Base-by-base conservation (phyloP, 352 stramenopile genomes). In the Aphanomyces invadans region DNA sequence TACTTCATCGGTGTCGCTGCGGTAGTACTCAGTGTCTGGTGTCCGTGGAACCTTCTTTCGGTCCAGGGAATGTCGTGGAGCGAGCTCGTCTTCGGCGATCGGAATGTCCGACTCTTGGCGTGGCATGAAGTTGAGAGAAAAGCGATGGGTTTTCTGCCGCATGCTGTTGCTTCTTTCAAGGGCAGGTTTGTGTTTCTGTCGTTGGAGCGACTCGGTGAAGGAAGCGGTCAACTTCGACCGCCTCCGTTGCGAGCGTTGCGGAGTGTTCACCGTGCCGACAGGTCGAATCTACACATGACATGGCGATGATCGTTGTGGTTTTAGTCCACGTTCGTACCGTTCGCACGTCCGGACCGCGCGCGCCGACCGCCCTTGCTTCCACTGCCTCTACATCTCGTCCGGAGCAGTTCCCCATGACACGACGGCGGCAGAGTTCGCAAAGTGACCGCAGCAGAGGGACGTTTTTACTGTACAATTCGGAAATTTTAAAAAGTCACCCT, bases 91-190 rank as follows among this genome's bases (percentile, higher is more conserved):
- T 28, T 64, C 31, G n/a, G 38, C 55, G 36, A 64, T 64, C 7
- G 55, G 55, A 23, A 64, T 51, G 19, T 64, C 55, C 55, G 55
- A 64, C n/a, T 64, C 55, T n/a, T 64, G 36, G 19, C 55, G 21
- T 32, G 25, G 25, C 55, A 51, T 64, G 39, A 51, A 64, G 55
- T 45, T 64, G 12, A 64, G 38, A 12, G 55, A 64, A 25, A 64
- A 64, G 17, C 36, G 32, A 11, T 45, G 25, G n/a, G 54, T 12
- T 36, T 62, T 62, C 26, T 44, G 17, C 3, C 55, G 19, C 4
- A 29, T 46, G 55, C 53, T 48, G 4, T 12, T 48, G 17, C n/a
- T 57, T 57, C 49, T n/a, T 39, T 62, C 31, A n/a, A 64, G 17
- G 39, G 52, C 23, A 38, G 38, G 23, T 28, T 64, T 51, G 36